Evolutionary conservation across 257 asterid species (phyloP).

Genomic region (Fraxinus americana): DNA sequence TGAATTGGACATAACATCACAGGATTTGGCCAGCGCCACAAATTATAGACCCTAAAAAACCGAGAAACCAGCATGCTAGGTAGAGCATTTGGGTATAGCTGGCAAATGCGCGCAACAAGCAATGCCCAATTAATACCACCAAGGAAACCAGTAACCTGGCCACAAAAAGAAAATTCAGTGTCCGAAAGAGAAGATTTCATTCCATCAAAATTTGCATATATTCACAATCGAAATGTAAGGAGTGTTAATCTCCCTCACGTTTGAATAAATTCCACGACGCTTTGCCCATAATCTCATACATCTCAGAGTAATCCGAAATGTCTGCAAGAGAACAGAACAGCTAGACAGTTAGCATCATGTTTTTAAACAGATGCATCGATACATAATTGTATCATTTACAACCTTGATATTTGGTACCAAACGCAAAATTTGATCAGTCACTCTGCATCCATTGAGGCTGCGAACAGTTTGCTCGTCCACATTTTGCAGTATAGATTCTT

Average conservation of each 20-base stretch:
- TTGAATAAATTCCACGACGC: slow-evolving; percentile 87
- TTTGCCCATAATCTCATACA: slow-evolving; percentile 88
- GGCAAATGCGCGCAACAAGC: slow-evolving; percentile 92
- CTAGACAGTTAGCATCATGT: slow-evolving; percentile 4
- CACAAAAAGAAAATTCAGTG: slow-evolving; percentile 27
- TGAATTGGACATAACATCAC: slow-evolving; percentile 81
- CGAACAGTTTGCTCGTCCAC: slow-evolving; percentile 90
- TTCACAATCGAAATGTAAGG: slow-evolving; percentile 2
- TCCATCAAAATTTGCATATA: slow-evolving; percentile 6
- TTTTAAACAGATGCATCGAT: slow-evolving; percentile 18
- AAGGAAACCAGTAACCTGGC: slow-evolving; percentile 87
- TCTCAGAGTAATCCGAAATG: slow-evolving; percentile 70
- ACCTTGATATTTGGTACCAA: slow-evolving; percentile 92
- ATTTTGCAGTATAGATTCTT: slow-evolving; percentile 78
- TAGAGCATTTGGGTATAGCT: slow-evolving; percentile 84
- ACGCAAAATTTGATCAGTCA: slow-evolving; percentile 76
- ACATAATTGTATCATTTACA: slow-evolving; percentile 2
- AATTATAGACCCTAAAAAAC: slow-evolving; percentile 72
- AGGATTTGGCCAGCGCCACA: slow-evolving; percentile 97
- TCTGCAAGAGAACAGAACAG: slow-evolving; percentile 43
- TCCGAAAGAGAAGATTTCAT: slow-evolving; percentile 5
- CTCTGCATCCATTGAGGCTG: slow-evolving; percentile 93
- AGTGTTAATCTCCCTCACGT: slow-evolving; percentile 48
- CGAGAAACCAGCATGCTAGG: slow-evolving; percentile 93
- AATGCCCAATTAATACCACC: slow-evolving; percentile 95